Percentiles rank a stretch among this genome's conserved stretches.
phyloP scores from a whole-genome alignment of 2,329 filamentous ascomycete species.

The Leptographium lundbergii region DNA sequence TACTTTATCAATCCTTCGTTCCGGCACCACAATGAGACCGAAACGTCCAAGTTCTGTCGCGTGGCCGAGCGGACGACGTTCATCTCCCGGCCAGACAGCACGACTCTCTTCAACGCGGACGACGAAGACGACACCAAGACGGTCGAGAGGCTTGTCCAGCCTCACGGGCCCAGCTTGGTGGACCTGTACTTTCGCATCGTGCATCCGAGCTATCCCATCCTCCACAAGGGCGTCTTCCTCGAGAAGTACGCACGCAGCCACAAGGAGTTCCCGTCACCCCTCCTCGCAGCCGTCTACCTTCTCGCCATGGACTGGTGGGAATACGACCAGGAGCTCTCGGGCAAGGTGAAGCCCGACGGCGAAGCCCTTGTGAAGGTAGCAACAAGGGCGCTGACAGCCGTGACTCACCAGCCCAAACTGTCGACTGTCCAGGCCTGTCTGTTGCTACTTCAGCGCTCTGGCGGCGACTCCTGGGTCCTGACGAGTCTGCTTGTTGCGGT shows the following conservation, averaged over 20 bases:
- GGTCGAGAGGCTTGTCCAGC: slow-evolving; percentile 44
- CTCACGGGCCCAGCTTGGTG: slow-evolving; percentile 64
- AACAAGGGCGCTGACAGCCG: slow-evolving; percentile 50
- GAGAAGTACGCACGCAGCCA: slow-evolving; percentile 68
- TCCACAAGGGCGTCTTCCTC: slow-evolving; percentile 69
- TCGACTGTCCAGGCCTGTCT: slow-evolving; percentile 69
- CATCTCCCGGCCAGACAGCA: too few relatives aligned
- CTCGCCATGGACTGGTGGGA: slow-evolving; percentile 68
- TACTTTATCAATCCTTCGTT: too few relatives aligned
- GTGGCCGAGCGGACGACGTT: too few relatives aligned
- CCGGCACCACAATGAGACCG: too few relatives aligned
- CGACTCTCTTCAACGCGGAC: too few relatives aligned
- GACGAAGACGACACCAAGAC: too few relatives aligned
- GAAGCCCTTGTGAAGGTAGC: slow-evolving; percentile 57
- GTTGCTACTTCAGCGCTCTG: slow-evolving; percentile 57
- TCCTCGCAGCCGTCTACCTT: slow-evolving; percentile 72
- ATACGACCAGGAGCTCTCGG: slow-evolving; percentile 51
- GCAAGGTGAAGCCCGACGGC: slow-evolving; percentile 45
- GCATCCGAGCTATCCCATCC: slow-evolving; percentile 69
- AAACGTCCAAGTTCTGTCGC: too few relatives aligned
- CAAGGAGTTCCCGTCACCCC: slow-evolving; percentile 60
- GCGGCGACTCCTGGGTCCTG: slow-evolving; percentile 69
- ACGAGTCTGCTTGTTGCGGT: slow-evolving; percentile 82
- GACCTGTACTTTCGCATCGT: slow-evolving; percentile 73
- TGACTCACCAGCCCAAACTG: slow-evolving; percentile 70